These are phyloP conservation scores for Microstroma glucosiphilum DNA, from an alignment of 1,284 basidiomycete genomes.

Conservation along the genomic window DNA sequence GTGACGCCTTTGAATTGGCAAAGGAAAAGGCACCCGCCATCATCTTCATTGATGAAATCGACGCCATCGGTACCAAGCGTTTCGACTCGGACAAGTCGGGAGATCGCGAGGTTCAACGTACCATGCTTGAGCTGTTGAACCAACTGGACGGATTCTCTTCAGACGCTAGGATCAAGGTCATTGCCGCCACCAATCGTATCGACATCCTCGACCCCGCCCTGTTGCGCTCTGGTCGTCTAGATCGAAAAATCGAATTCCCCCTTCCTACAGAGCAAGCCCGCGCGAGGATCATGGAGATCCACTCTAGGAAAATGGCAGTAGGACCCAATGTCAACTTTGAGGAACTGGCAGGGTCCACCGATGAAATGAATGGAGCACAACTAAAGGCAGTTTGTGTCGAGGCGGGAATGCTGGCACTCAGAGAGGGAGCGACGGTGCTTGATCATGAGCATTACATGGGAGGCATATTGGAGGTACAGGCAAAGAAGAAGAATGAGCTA, in stretches of 20 bases:
- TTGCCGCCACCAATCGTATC: slow-evolving; percentile 96
- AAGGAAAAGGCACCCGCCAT: slow-evolving; percentile 97
- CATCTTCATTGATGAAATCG: slow-evolving; percentile 98
- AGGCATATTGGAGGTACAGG: slow-evolving; percentile 50
- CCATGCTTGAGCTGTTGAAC: slow-evolving; percentile 96
- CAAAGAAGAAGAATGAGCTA: slow-evolving; percentile 50
- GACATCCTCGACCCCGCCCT: slow-evolving; percentile 85
- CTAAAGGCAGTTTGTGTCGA: slow-evolving; percentile 65
- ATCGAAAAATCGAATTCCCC: slow-evolving; percentile 75
- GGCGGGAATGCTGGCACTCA: slow-evolving; percentile 94
- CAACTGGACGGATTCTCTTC: slow-evolving; percentile 76
- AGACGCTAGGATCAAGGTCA: slow-evolving; percentile 97
- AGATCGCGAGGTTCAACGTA: slow-evolving; percentile 96
- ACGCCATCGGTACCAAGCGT: slow-evolving; percentile 97
- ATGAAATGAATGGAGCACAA: slow-evolving; percentile 70
- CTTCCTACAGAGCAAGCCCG: slow-evolving; percentile 68
- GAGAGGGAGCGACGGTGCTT: slow-evolving; percentile 73
- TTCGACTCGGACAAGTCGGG: slow-evolving; percentile 97
- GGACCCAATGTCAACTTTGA: slow-evolving; percentile 69
- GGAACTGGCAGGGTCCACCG: slow-evolving; percentile 67
- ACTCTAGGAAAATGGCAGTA: slow-evolving; percentile 86
- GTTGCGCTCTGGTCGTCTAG: slow-evolving; percentile 67
- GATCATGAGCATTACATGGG: slow-evolving; percentile 51
- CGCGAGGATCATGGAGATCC: slow-evolving; percentile 69
- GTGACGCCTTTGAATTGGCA: slow-evolving; percentile 92